These are phyloP conservation scores for Pseudodiploospora longispora DNA, from an alignment of 2,329 filamentous ascomycete species.

Conservation along the genomic window DNA sequence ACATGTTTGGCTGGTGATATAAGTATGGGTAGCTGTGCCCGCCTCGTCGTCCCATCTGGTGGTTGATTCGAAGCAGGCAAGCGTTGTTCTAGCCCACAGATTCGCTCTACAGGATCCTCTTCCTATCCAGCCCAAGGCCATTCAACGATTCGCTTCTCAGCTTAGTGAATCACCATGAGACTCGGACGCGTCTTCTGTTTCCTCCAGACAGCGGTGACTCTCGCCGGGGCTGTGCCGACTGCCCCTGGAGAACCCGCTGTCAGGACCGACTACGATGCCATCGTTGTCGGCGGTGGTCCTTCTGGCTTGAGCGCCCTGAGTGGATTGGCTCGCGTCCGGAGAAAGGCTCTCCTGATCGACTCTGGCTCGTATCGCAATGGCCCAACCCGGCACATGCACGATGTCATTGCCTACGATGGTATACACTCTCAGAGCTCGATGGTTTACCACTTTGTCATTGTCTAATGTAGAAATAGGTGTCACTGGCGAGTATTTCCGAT, in stretches of 20 bases:
- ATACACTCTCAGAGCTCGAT: constrained; percentile 10
- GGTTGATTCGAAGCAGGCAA: too few relatives aligned
- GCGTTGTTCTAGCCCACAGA: too few relatives aligned
- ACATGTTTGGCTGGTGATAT: too few relatives aligned
- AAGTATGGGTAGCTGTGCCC: too few relatives aligned
- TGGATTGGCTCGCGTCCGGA: constrained; percentile 49
- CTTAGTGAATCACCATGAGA: constrained; percentile 1
- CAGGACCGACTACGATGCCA: constrained; percentile 38
- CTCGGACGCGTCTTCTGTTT: neutral
- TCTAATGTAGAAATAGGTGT: constrained; percentile 32
- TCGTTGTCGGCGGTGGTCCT: constrained; percentile 51
- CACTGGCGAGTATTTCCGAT: constrained; percentile 46
- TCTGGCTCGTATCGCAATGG: constrained; percentile 50
- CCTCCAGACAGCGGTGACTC: neutral
- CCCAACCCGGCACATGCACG: constrained; percentile 51
- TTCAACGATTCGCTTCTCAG: too few relatives aligned
- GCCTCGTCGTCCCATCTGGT: too few relatives aligned
- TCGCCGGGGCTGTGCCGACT: neutral
- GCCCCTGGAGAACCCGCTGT: neutral
- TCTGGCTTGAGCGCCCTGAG: constrained; percentile 46
- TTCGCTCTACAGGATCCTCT: too few relatives aligned
- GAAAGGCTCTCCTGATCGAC: constrained; percentile 48
- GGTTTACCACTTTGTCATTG: neutral
- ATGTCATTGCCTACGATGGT: constrained; percentile 54
- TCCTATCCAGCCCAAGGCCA: too few relatives aligned